Conservation (phyloP, 169 alveolate species). For the Perkinsus olseni region DNA sequence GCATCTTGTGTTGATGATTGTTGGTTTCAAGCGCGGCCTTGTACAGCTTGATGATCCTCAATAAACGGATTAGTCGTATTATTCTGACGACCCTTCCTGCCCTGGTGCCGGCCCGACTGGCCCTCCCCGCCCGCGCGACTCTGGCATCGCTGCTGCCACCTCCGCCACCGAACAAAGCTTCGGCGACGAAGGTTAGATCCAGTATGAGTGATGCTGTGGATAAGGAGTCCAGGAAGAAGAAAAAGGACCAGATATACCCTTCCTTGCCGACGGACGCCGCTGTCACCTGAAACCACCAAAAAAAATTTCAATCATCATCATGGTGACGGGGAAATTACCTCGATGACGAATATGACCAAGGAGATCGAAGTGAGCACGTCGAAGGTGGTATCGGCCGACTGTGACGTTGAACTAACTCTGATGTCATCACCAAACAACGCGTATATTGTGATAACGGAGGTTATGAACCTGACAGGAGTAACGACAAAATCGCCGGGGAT, state of each 20-base stretch:
- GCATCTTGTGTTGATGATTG: not conserved
- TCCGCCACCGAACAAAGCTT: constrained; percentile 17
- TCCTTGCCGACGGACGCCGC: constrained; percentile 36
- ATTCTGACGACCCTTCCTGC: constrained; percentile 44
- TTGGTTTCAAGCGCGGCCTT: not conserved
- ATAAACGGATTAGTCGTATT: not conserved
- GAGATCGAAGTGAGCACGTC: constrained; percentile 16
- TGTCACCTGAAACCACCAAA: constrained; percentile 6
- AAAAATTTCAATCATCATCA: constrained; percentile 1
- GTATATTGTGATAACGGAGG: constrained; percentile 40
- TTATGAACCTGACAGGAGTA: not conserved
- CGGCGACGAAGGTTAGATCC: constrained; percentile 62
- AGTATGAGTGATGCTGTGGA: constrained; percentile 54
- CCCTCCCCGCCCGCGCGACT: constrained; percentile 51
- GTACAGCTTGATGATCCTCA: constrained; percentile 54
- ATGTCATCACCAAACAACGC: constrained; percentile 63
- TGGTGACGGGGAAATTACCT: not conserved
- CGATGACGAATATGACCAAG: constrained; percentile 25
- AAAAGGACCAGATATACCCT: constrained; percentile 48
- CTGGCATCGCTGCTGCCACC: not conserved
- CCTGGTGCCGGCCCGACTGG: constrained; percentile 54
- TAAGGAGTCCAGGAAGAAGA: constrained; percentile 59
- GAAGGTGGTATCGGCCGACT: constrained; percentile 36
- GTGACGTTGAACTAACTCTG: constrained; percentile 16
- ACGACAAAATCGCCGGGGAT: too few relatives aligned